Evolutionary conservation across 2,329 filamentous ascomycete species (phyloP), one percentile per base, ranked within the genome.

Genomic region (Trichophyton simii): DNA sequence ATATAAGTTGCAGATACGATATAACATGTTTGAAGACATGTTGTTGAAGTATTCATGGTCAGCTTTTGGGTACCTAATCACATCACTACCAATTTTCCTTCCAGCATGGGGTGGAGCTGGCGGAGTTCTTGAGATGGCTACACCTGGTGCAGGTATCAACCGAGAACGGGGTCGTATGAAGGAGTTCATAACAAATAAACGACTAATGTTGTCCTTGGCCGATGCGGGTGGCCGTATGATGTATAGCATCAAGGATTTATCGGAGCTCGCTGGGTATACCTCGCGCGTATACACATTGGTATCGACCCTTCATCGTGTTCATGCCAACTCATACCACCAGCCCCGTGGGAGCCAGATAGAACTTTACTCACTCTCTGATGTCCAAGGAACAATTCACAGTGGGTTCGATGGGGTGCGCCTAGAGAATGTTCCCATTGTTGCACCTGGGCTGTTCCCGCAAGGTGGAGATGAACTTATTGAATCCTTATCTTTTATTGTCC

Each of bases 11-110:
- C 96, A 96, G 75, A 96, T 99, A 66, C 87, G 91, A 15, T 99
- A 99, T 78, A 99, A 97, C 72, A 99, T 99, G 78, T 84, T 99
- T 0, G 94, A 99, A 72, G 94, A 99, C 72, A 96, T 99, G 69
- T 90, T 99, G 57, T 79, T 99, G 63, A 99, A 99, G 73, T 99
- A 99, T 72, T 94, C 90, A 66, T 99, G 94, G 94, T 97, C 91
- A 65, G 94, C 94, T 0, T 96, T 96, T 70, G 94, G 94, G 41
- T 99, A 99, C 70, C 82, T 97, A 41, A 81, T 99, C 61, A 94
- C 92, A 0, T 95, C 92, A 2, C 79, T 99, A 9, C 94, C 94
- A 0, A 87, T 97, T 57, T 99, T 97, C 76, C 80, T 99, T 18
- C 94, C 94, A 0, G 89, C 90, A 0, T 96, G 94, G 90, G 91